Evolutionary conservation across 164 flowering plant genomes (phyloP), one percentile per base, ranked within the genome.

Genomic region (Vitis riparia): DNA sequence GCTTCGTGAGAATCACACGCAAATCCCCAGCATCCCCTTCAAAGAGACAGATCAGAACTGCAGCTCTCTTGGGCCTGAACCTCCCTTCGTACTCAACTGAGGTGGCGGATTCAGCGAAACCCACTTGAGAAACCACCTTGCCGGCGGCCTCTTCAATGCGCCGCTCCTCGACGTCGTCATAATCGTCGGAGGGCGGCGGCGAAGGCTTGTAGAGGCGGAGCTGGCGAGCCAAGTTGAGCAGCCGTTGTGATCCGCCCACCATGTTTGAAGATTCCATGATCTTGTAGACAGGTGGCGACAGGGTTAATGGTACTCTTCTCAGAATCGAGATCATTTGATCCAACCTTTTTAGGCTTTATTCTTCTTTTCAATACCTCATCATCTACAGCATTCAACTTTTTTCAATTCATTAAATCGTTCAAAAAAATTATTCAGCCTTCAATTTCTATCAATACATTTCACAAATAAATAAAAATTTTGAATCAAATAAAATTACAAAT

Each of bases 191-290:
- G 2, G 78, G 3, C 8, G 78, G 71, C 3, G 95, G 84, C 3
- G 95, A 89, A 2, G 95, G 80, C 70, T 80, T 89, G 86, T 90
- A 91, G 50, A 78, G 86, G 51, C 95, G 87, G 37, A 93, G 92
- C 69, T 88, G 93, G 59, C 79, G 89, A 49, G 91, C 91, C 68
- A 93, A 77, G 70, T 73, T 76, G 29, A 64, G 5, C 5, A 93
- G 85, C 62, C 81, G 80, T 63, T 66, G 75, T 0, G 91, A 86
- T 3, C 63, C 62, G 13, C 17, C 62, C 37, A 23, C 14, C 44
- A 27, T 15, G 30, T 23, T 47, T 15, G 77, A 37, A 15, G 78
- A 51, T 37, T 83, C 82, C 82, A 84, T 82, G 71, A 74, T 59
- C 23, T 30, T 72, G 14, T 59, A 55, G 73, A 52, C 49, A 8